Evolutionary conservation across 2,329 filamentous ascomycete genomes (phyloP), one percentile per base, ranked within the genome.

Genomic region (Sporothrix inflata): DNA sequence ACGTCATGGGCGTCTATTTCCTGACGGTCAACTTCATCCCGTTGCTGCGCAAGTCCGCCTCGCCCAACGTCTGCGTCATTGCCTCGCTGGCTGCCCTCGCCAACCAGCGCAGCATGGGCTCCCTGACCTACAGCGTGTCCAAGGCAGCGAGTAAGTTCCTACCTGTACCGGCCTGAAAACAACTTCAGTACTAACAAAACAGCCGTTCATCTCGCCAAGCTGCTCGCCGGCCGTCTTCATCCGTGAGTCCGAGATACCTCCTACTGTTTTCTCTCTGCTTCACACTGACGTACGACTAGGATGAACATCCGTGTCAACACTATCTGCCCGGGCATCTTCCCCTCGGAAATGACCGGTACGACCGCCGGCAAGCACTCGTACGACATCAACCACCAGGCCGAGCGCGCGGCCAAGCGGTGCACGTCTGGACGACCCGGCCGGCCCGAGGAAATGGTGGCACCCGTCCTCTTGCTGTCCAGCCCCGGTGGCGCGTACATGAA

Each of bases 1-100:
- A 78, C 66, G 75, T 78, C n/a, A 78, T 71, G 51, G 77, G 77
- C 21, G 76, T 78, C 40, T 78, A 78, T 67, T 78, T 78, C 55
- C 57, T 78, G 27, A 77, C 76, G 0, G 76, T 75, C n/a, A 75
- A 74, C 68, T 76, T 78, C 42, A 69, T 78, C 57, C 76, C 77
- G 3, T 75, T 78, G n/a, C 70, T 78, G 12, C 76, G 77, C 40
- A 76, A 77, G 68, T 63, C 77, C 1, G 67, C 68, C n/a, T 74
- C 75, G 38, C 76, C 77, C 9, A 78, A 77, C 49, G 76, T 78
- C 16, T 75, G 74, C 47, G 73, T 78, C 16, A 78, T 78, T 73
- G 74, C 77, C 6, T 77, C 77, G 12, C 69, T 78, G 2, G 76
- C 77, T 14, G 77, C 75, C 34, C 40, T 78, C 24, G 75, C 73